Conservation (phyloP, 768 basidiomycete species). For the Suillus paluster region DNA sequence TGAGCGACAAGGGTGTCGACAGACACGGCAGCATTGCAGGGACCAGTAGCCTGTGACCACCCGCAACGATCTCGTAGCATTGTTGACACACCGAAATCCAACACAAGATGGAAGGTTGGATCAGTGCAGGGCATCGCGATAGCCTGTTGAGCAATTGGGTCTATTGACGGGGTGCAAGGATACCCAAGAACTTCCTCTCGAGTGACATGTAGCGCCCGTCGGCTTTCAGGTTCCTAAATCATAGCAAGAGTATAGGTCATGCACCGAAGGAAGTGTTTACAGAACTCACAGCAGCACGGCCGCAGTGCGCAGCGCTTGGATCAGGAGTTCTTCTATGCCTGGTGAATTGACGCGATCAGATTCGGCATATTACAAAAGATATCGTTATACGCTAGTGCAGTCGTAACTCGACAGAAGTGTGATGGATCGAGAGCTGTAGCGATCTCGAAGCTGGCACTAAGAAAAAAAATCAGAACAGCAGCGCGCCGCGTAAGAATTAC, state of each 20-base stretch:
- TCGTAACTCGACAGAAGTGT: neutral
- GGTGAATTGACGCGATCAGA: neutral
- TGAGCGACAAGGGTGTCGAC: neutral
- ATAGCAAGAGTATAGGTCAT: neutral
- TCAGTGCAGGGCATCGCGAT: neutral
- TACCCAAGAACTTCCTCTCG: neutral
- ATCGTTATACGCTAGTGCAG: neutral
- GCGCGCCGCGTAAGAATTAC: neutral
- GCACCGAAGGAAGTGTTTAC: neutral
- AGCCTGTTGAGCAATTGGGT: neutral
- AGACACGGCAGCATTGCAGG: neutral
- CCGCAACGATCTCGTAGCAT: neutral
- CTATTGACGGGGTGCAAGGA: neutral
- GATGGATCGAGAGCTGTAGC: neutral
- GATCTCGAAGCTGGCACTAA: neutral
- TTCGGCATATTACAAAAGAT: neutral
- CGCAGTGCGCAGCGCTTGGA: neutral
- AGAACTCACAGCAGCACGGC: neutral
- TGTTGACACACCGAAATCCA: neutral
- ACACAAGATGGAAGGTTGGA: neutral
- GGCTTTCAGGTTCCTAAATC: neutral
- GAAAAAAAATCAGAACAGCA: neutral
- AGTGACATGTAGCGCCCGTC: neutral
- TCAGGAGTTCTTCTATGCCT: neutral
- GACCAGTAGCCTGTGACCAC: neutral